Evolutionary conservation across 208 protist genomes (phyloP).

Genomic region (Crithidia mellificae): DNA sequence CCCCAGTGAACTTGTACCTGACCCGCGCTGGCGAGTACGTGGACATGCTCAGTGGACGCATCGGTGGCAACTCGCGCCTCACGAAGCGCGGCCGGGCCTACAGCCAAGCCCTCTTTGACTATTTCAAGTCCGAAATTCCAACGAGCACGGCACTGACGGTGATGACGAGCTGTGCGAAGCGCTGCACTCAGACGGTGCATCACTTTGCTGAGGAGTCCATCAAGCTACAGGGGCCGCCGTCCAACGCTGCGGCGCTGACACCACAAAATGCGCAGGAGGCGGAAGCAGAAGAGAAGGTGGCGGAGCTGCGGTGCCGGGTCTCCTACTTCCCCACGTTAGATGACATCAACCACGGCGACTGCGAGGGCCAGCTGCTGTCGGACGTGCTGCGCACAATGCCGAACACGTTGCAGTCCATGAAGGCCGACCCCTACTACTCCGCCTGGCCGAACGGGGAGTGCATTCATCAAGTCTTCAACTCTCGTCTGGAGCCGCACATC

Average conservation of each 20-base stretch:
- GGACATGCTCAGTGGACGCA: conserved; percentile 69
- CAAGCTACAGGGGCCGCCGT: conserved; percentile 18
- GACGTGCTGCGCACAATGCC: conserved; percentile 82
- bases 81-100: conserved; percentile 77
- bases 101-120: conserved; percentile 67
- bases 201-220: conserved; percentile 71
- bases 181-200: conserved; percentile 81
- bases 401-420: conserved; percentile 71
- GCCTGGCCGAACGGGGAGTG: conserved; percentile 91
- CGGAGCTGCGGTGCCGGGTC: conserved; percentile 66
- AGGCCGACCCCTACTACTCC: conserved; percentile 83
- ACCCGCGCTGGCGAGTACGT: conserved; percentile 86
- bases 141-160: conserved; percentile 47
- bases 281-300: conserved; percentile 6
- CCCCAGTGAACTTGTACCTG: conserved; percentile 76
- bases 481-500: conserved; percentile 86
- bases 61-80: conserved; percentile 85
- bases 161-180: conserved; percentile 84
- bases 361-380: conserved; percentile 72
- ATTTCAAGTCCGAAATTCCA: conserved; percentile 59
- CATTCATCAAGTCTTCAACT: conserved; percentile 88
- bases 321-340: conserved; percentile 86
- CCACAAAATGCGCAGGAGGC: not conserved
- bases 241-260: not conserved
- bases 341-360: conserved; percentile 88